These are phyloP conservation scores for Phenoliferia sp. DNA, from an alignment of 1,284 basidiomycete genomes.

Conservation along the genomic window DNA sequence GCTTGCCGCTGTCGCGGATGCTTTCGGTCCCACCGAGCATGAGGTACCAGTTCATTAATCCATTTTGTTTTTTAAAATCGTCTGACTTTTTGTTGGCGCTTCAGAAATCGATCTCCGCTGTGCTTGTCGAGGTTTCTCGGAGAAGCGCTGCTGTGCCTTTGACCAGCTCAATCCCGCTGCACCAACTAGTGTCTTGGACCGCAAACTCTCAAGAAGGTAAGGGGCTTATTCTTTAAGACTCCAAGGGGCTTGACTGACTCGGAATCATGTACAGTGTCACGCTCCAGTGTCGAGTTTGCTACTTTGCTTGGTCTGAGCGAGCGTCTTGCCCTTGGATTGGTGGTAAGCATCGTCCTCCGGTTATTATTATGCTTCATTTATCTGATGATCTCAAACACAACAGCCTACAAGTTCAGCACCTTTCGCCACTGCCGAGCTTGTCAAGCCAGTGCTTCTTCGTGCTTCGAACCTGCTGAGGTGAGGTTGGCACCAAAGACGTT, in stretches of 20 bases:
- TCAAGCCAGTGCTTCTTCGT: conserved; percentile 12
- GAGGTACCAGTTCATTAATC: conserved; percentile 4
- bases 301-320: conserved; percentile 15
- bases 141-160: conserved; percentile 12
- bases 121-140: conserved; percentile 16
- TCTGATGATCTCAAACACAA: too few species aligned
- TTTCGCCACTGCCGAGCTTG: conserved; percentile 19
- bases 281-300: conserved; percentile 16
- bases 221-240: neutral
- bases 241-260: neutral
- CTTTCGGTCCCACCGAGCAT: neutral
- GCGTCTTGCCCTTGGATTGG: conserved; percentile 20
- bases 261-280: neutral
- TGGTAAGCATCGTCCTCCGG: neutral
- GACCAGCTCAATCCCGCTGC: conserved; percentile 16
- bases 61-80: neutral
- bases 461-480: conserved; percentile 21
- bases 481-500: neutral
- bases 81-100: neutral
- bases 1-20: conserved; percentile 17
- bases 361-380: neutral
- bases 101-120: conserved; percentile 8
- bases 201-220: neutral
- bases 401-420: neutral
- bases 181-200: conserved; percentile 24